Evolutionary conservation across 2,329 filamentous ascomycete genomes (phyloP), one percentile per base, ranked within the genome.

Genomic region (Mariannaea elegans): DNA sequence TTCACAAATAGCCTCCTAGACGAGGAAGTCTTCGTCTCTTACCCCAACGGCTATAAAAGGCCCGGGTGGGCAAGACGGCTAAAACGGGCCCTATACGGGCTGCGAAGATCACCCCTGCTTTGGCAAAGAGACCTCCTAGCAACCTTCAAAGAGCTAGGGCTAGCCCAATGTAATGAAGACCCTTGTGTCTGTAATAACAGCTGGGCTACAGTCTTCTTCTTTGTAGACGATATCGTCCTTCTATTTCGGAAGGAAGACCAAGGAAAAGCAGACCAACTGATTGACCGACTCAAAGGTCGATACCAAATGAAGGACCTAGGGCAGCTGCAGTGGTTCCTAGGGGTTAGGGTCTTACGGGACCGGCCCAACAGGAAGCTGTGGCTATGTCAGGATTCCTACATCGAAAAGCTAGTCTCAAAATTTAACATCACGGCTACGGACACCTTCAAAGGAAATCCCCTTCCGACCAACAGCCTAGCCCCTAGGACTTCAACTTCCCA

Each of bases 1-100:
- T 62, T 62, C 21, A 62, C 38, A 3, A 62, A 62, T 12, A 47
- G 18, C 19, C 9, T 12, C 5, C 13, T 51, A 27, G 31, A 62
- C 21, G 21, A 62, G 23, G 29, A 50, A 9, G 29, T 62, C 10
- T 62, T 45, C 19, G 47, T 62, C 10, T 5, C 8, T 13, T 56
- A 31, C 12, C 44, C 44, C 12, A 10, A 62, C 13, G 21, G 54
- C 12, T 51, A 32, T 12, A n/a, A 53, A 42, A n/a, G 36, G 10
- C 6, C 12, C 7, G 13, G 18, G 31, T 52, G 7, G 27, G 13
- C 21, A 16, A 27, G 34, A 9, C 8, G 6, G 29, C 38, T 52
- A 0, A 2, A 32, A 2, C 44, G 32, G 19, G 49, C 39, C 6
- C 14, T 52, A 24, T 52, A 52, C 7, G 14, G 49, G 2, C 38